Evolutionary conservation across 177 flowering plant species (phyloP), one percentile per base, ranked within the genome.

Genomic region (Viscum album): DNA sequence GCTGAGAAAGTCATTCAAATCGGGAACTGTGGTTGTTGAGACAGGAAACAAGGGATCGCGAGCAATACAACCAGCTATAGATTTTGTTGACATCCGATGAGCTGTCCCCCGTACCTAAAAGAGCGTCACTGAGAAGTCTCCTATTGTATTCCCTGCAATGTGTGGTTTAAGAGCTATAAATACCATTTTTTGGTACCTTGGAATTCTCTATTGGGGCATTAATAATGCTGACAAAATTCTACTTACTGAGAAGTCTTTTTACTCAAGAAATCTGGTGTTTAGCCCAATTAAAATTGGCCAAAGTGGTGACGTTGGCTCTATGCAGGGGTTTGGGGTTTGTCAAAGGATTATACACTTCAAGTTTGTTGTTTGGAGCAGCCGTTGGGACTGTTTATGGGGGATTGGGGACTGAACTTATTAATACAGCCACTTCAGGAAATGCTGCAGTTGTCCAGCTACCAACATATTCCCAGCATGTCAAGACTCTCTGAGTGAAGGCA

Each of bases 321-420:
- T 95, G 99, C 78, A 95, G 87, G 75, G 99, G 99, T 12, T 95
- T 97, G 77, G 94, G 96, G 67, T 97, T 95, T 75, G 99, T 95
- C 43, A 97, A 97, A 70, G 99, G 99, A 50, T 87, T 92, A 24
- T 95, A 95, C 84, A 97, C 99, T 26, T 97, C 97, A 39, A 95
- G 97, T 81, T 83, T 95, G 80, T 92, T 95, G 99, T 92, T 92
- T 79, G 99, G 99, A 73, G 96, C 99, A 77, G 97, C 99, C 69
- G 88, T 90, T 72, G 99, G 99, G 74, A 97, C 99, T 74, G 97
- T 95, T 11, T 95, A 92, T 83, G 99, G 99, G 13, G 99, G 99
- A 73, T 85, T 80, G 66, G 97, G 97, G 74, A 97, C 94, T 54
- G 88, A 90, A 74, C 71, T 95, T 68, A 89, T 95, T 45, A 95